Evolutionary conservation across 352 stramenopile species (phyloP).

Genomic region (Pythium rhizo-oryzae): DNA sequence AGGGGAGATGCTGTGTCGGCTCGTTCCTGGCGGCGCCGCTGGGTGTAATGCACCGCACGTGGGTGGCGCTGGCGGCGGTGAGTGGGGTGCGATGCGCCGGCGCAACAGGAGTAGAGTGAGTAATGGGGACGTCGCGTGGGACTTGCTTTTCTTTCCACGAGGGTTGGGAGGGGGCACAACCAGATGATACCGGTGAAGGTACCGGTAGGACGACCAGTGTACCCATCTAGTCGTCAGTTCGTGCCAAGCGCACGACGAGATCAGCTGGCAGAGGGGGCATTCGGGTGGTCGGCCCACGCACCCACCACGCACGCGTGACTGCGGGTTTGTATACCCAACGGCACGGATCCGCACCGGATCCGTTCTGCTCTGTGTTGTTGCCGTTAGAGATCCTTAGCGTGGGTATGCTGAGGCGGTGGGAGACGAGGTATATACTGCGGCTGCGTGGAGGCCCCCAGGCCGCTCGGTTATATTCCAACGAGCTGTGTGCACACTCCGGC

Average conservation of each 20-base stretch:
- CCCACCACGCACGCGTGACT: not conserved
- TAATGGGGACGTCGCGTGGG: not conserved
- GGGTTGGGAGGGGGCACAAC: not conserved
- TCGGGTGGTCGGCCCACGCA: not conserved
- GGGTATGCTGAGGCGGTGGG: too few species aligned
- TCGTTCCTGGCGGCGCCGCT: too few species aligned
- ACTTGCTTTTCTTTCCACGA: constrained; percentile 6
- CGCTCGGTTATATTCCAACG: too few species aligned
- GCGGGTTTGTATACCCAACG: constrained; percentile 11
- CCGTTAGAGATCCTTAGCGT: not conserved
- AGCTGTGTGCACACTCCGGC: too few species aligned
- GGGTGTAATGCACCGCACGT: not conserved
- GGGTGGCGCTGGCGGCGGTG: not conserved
- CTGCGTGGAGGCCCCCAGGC: too few species aligned
- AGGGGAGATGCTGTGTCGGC: too few species aligned
- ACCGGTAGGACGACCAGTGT: constrained; percentile 8
- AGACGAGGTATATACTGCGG: too few species aligned
- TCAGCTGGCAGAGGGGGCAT: not conserved
- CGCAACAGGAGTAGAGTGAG: not conserved
- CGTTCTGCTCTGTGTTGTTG: not conserved
- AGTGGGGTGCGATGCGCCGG: not conserved
- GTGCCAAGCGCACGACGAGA: not conserved
- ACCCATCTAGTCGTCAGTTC: constrained; percentile 9
- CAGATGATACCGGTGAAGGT: not conserved
- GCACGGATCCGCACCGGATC: not conserved